Percentiles rank a stretch among this genome's conserved stretches.
Conservation (phyloP, 2,329 filamentous ascomycete species). For the Aspergillus cejpii region DNA sequence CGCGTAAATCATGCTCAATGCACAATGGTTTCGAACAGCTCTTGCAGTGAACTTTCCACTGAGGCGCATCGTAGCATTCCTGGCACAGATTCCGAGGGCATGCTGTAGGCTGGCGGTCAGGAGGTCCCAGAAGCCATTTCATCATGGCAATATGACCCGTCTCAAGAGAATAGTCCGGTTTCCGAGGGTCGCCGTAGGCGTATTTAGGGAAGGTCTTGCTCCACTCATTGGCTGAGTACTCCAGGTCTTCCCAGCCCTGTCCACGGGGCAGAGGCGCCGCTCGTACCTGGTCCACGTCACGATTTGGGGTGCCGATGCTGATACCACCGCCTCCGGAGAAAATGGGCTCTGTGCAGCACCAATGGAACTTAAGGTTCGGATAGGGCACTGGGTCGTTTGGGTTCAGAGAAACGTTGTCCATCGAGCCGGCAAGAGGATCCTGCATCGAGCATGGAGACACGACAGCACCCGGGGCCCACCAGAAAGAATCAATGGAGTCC, state of each 20-base stretch:
- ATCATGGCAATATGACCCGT: constrained; percentile 40
- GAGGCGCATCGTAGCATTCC: constrained; percentile 52
- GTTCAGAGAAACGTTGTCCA: constrained; percentile 29
- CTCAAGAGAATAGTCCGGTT: constrained; percentile 36
- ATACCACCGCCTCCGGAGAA: constrained; percentile 56
- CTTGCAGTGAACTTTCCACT: constrained; percentile 55
- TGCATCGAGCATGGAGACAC: constrained; percentile 55
- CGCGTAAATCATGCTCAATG: constrained; percentile 55
- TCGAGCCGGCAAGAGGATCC: constrained; percentile 38
- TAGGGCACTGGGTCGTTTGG: constrained; percentile 34
- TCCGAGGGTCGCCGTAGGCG: constrained; percentile 37
- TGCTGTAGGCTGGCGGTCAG: constrained; percentile 41
- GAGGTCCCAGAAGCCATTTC: constrained; percentile 45
- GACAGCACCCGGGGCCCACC: constrained; percentile 54
- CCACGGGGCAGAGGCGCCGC: constrained; percentile 51
- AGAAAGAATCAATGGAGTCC: constrained; percentile 39
- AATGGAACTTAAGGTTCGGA: constrained; percentile 51
- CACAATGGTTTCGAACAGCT: constrained; percentile 52
- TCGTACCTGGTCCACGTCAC: constrained; percentile 51
- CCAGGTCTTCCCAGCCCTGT: constrained; percentile 51
- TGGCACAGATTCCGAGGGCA: constrained; percentile 53
- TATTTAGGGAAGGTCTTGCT: constrained; percentile 37
- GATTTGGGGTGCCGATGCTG: constrained; percentile 49
- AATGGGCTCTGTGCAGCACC: constrained; percentile 55
- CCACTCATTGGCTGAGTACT: constrained; percentile 42